Conservation (phyloP, 192 early-diverging fungal genomes). For the Coemansia sp. region DNA sequence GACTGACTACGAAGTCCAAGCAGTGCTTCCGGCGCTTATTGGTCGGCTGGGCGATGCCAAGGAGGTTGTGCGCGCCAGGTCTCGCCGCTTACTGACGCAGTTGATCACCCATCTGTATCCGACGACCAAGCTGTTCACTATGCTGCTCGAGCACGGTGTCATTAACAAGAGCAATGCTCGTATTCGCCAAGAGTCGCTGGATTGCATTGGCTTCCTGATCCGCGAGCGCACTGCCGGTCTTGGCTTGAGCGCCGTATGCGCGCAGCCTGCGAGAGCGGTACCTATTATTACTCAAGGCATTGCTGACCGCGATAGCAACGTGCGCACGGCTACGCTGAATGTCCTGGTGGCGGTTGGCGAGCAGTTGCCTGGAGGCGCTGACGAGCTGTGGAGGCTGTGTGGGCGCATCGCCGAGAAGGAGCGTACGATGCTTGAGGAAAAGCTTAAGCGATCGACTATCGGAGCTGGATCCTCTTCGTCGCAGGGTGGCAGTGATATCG, state of each 20-base stretch:
- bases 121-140: slow-evolving; percentile 72
- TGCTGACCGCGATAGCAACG: slow-evolving; percentile 77
- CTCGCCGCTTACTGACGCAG: slow-evolving; percentile 70
- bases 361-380: slow-evolving; percentile 64
- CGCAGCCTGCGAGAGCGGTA: slow-evolving; percentile 65
- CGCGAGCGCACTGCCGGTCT: slow-evolving; percentile 57
- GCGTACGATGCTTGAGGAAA: slow-evolving; percentile 76
- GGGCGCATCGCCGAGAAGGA: slow-evolving; percentile 79
- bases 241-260: slow-evolving; percentile 41
- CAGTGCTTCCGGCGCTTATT: slow-evolving; percentile 70
- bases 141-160: slow-evolving; percentile 68
- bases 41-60: slow-evolving; percentile 80
- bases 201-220: slow-evolving; percentile 72
- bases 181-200: slow-evolving; percentile 77
- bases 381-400: slow-evolving; percentile 70
- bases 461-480: slow-evolving; percentile 18
- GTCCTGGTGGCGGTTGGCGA: slow-evolving; percentile 74
- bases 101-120: slow-evolving; percentile 74
- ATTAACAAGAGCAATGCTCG: slow-evolving; percentile 75
- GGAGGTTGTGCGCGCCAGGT: slow-evolving; percentile 70
- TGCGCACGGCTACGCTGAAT: slow-evolving; percentile 75
- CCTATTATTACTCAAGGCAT: slow-evolving; percentile 74
- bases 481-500: background rate
- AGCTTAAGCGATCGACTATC: slow-evolving; percentile 63
- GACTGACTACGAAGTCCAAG: slow-evolving; percentile 78